A percentile compares a stretch with the other conserved stretches of the same genome.
These are phyloP conservation scores for Protea cynaroides DNA, from an alignment of 164 flowering plant species.

Conservation along the genomic window DNA sequence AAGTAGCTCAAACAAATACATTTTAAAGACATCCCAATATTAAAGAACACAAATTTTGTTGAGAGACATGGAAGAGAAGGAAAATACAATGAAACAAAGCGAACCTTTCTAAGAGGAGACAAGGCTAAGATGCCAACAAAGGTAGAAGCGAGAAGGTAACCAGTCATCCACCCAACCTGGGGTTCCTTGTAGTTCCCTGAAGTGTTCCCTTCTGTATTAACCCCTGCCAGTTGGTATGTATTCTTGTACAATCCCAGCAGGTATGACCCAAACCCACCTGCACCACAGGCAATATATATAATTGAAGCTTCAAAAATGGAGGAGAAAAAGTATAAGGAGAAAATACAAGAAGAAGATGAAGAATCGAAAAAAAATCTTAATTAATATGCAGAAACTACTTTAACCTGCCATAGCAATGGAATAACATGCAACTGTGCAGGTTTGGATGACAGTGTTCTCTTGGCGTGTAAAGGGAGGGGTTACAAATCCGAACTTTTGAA, in stretches of 20 bases:
- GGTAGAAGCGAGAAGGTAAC: conserved; percentile 55
- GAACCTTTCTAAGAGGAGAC: conserved; percentile 82
- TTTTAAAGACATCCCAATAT: too few relatives aligned
- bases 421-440: conserved; percentile 89
- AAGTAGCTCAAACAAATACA: too few relatives aligned
- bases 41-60: too few relatives aligned
- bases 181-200: conserved; percentile 60
- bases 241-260: conserved; percentile 66
- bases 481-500: conserved; percentile 43
- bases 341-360: not conserved
- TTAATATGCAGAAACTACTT: not conserved
- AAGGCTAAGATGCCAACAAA: conserved; percentile 83
- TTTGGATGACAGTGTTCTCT: conserved; percentile 92
- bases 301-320: not conserved
- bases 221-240: conserved; percentile 70
- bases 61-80: too few relatives aligned
- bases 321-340: not conserved
- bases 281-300: not conserved
- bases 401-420: conserved; percentile 81
- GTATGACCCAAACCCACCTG: conserved; percentile 93
- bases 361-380: not conserved
- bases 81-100: too few relatives aligned
- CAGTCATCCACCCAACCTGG: conserved; percentile 77
- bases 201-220: conserved; percentile 45
- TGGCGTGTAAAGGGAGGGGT: conserved; percentile 70